Percentiles rank a stretch among this genome's conserved stretches.
Evolutionary conservation across 805 yeast species (phyloP).

Genomic region (Candida insectorum): DNA sequence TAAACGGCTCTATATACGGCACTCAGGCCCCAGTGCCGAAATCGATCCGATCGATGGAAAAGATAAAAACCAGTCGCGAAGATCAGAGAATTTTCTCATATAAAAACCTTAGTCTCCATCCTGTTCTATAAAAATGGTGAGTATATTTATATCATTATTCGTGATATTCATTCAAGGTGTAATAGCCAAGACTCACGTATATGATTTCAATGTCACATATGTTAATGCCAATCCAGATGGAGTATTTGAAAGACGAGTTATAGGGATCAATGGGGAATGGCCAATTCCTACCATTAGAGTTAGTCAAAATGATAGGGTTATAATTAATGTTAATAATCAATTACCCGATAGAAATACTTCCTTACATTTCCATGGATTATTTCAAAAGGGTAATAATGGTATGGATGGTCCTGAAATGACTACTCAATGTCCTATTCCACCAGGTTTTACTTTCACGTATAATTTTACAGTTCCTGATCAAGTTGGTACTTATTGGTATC

Average conservation of each 20-base stretch:
- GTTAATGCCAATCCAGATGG: constrained; percentile 58
- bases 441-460: constrained; percentile 35
- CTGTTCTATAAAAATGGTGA: too few relatives aligned
- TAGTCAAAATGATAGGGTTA: constrained; percentile 37
- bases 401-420: constrained; percentile 48
- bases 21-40: too few relatives aligned
- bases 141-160: too few relatives aligned
- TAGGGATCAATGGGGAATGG: constrained; percentile 55
- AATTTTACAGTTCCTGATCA: constrained; percentile 37
- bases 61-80: too few relatives aligned
- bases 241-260: constrained; percentile 42
- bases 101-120: too few relatives aligned
- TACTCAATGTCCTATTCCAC: constrained; percentile 45
- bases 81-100: too few relatives aligned
- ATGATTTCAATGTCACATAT: constrained; percentile 35
- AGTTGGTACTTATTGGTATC: constrained; percentile 60
- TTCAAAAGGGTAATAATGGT: constrained; percentile 32
- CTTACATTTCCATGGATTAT: constrained; percentile 46
- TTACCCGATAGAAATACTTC: constrained; percentile 35
- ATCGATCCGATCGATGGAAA: neutral
- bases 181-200: constrained; percentile 30
- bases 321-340: constrained; percentile 31
- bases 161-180: too few relatives aligned
- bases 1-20: too few relatives aligned
- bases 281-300: constrained; percentile 41